Evolutionary conservation across 441 rosid species (phyloP).

Genomic region (Raphanus hybrid): DNA sequence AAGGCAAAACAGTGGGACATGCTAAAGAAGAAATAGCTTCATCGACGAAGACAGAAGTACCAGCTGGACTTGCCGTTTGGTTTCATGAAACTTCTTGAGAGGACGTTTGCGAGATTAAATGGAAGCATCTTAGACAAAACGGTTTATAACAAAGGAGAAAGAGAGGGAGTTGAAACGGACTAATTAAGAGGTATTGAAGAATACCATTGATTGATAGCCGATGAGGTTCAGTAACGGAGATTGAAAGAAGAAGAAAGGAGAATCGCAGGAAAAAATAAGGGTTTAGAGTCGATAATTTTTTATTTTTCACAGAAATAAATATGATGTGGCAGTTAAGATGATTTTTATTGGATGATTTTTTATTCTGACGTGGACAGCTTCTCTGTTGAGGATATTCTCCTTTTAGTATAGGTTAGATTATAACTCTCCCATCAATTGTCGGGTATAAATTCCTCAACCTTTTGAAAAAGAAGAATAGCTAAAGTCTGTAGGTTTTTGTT

Average conservation of each 20-base stretch:
- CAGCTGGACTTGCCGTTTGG: neutral
- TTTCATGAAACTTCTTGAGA: neutral
- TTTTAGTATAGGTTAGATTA: too few relatives aligned
- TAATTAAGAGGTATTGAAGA: neutral
- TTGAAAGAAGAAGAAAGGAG: neutral
- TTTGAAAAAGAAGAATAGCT: neutral
- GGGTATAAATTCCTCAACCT: neutral
- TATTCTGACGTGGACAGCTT: too few relatives aligned
- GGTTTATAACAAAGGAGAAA: neutral
- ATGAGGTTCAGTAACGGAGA: neutral
- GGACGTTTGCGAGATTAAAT: neutral
- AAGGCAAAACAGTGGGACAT: neutral
- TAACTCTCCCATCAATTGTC: constrained; percentile 22
- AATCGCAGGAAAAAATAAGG: too few relatives aligned
- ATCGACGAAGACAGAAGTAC: neutral
- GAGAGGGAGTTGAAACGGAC: neutral
- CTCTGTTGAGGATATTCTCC: too few relatives aligned
- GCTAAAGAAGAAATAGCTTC: neutral
- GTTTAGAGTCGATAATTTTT: too few relatives aligned
- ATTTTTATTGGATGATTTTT: too few relatives aligned
- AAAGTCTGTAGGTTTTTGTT: neutral
- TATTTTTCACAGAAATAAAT: too few relatives aligned
- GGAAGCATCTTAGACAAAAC: neutral
- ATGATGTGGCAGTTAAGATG: too few relatives aligned
- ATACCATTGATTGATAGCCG: neutral